These are phyloP conservation scores for Nectriaceae sp. DNA, from an alignment of 2,329 filamentous ascomycete species.

Conservation along the genomic window DNA sequence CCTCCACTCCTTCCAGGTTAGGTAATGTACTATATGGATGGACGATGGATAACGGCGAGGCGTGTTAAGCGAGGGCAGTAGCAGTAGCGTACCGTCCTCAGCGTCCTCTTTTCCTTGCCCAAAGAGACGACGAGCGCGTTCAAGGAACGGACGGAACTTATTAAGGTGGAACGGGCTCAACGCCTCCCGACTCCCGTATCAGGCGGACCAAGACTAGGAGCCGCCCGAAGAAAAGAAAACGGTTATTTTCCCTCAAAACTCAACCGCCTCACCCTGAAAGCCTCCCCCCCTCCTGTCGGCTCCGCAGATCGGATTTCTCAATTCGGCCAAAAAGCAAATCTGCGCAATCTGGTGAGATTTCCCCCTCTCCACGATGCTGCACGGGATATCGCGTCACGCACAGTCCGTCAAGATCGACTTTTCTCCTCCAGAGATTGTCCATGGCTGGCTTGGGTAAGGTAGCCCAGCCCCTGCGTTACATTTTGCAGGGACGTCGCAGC, in stretches of 20 bases:
- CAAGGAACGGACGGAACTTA: not conserved
- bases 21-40: too few species aligned
- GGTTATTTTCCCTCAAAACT: too few species aligned
- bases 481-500: too few species aligned
- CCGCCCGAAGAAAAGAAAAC: not conserved
- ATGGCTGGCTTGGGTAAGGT: too few species aligned
- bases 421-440: not conserved
- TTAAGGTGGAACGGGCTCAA: not conserved
- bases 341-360: not conserved
- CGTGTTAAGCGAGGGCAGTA: not conserved
- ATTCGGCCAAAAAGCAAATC: too few species aligned
- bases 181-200: not conserved
- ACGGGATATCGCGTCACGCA: not conserved
- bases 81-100: not conserved
- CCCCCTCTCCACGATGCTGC: not conserved
- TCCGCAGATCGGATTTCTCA: too few species aligned
- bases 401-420: not conserved
- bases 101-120: too few species aligned
- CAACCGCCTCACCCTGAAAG: too few species aligned
- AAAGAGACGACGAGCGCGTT: too few species aligned
- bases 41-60: not conserved
- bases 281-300: too few species aligned
- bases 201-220: not conserved
- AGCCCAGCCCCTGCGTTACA: too few species aligned
- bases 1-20: too few species aligned